Evolutionary conservation across 2,329 filamentous ascomycete species (phyloP).

Genomic region (Cladosporium sp.): DNA sequence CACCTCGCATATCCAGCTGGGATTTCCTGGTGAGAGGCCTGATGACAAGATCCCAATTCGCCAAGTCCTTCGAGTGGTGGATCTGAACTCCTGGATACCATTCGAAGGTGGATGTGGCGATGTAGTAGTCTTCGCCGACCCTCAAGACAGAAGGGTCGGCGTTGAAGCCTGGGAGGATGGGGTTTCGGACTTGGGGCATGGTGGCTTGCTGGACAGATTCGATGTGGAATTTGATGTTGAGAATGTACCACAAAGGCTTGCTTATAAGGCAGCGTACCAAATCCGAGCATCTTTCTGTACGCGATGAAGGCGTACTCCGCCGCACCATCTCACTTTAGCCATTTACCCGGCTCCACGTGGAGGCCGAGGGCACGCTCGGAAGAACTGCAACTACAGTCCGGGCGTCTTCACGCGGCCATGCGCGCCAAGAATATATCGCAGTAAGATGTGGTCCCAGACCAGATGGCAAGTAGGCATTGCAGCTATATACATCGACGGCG

Average conservation of each 20-base stretch:
- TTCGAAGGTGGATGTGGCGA: constrained; percentile 60
- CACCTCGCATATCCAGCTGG: constrained; percentile 47
- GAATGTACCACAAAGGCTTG: too few relatives aligned
- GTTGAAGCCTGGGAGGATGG: constrained; percentile 58
- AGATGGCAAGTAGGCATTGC: too few relatives aligned
- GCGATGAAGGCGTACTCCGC: neutral
- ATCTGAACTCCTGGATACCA: constrained; percentile 60
- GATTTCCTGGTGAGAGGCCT: constrained; percentile 49
- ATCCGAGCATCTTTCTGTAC: too few relatives aligned
- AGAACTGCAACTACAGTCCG: neutral
- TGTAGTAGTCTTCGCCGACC: constrained; percentile 51
- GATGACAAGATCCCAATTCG: constrained; percentile 51
- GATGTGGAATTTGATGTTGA: too few relatives aligned
- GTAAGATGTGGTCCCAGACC: too few relatives aligned
- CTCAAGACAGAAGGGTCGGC: constrained; percentile 57
- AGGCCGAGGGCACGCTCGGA: constrained; percentile 1
- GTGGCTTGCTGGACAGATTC: neutral
- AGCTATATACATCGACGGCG: too few relatives aligned
- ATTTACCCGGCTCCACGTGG: constrained; percentile 6
- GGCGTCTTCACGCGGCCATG: neutral
- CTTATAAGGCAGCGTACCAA: too few relatives aligned
- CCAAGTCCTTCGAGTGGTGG: constrained; percentile 52
- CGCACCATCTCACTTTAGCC: constrained; percentile 2
- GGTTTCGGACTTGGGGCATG: constrained; percentile 35
- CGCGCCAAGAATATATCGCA: neutral